Evolutionary conservation across 345 rosid species (phyloP), one percentile per base, ranked within the genome.

Genomic region (Draba incana): DNA sequence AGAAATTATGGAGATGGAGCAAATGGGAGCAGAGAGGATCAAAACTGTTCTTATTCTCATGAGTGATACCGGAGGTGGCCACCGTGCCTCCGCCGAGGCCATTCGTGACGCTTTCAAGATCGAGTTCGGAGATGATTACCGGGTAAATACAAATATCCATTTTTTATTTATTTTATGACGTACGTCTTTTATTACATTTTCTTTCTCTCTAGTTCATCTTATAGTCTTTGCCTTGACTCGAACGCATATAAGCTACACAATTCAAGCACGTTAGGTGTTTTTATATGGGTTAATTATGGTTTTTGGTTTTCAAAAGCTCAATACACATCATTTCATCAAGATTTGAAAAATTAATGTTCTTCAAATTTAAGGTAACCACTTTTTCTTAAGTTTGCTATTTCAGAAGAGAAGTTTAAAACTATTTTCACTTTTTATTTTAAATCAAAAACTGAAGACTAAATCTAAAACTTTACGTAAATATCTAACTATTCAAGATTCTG

Each of bases 1-100:
- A 56, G 54, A 62, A 2, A 25, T 68, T 20, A 75, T 89, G 88
- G 95, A 83, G 83, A 84, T 94, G 56, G 84, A 78, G 33, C 97
- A 90, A 83, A 94, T 94, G 81, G 99, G 96, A 24, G 97, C 97
- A 0, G 88, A 84, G 62, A 84, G 91, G 78, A 83, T 88, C 31
- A 93, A 93, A 72, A 91, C 80, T 50, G 98, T 90, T 50, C 71
- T 93, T 83, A 93, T 93, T 78, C 86, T 93, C 44, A 93, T 93
- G 98, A 93, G 97, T 68, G 98, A 93, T 33, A 93, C 98, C 1
- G 98, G 98, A 0, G 98, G 98, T 3, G 97, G 97, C 55, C 98
- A 93, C 78, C 84, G 98, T 49, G 98, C 98, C 53, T 90, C 97
- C 16, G 98, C 98, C 6, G 98, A 93, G 68, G 97, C 98, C 46